These are phyloP conservation scores for Exserohilum rostratum DNA, from an alignment of 2,329 filamentous ascomycete genomes.

Conservation along the genomic window DNA sequence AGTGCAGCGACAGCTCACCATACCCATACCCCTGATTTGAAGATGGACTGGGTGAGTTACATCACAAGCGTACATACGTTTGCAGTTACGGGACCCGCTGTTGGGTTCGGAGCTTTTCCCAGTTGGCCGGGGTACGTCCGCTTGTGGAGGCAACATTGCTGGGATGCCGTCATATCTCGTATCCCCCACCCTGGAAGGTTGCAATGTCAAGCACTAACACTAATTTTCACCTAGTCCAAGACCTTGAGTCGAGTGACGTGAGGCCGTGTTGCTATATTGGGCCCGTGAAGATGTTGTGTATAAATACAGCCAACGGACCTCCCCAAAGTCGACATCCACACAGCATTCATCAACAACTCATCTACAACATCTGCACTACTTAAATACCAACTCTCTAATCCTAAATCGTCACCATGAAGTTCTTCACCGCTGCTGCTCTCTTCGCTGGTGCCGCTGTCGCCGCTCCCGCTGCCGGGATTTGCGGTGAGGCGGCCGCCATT, in stretches of 20 bases:
- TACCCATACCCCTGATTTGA: not conserved
- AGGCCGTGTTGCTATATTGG: not conserved
- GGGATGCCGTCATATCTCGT: not conserved
- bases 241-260: not conserved
- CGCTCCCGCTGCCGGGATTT: not conserved
- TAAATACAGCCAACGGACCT: not conserved
- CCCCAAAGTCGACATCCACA: not conserved
- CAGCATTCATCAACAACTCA: not conserved
- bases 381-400: not conserved
- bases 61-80: not conserved
- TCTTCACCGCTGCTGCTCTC: not conserved
- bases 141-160: not conserved
- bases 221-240: too few species aligned
- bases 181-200: not conserved
- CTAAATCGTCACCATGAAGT: not conserved
- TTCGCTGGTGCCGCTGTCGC: not conserved
- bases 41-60: not conserved
- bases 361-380: not conserved
- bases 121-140: not conserved
- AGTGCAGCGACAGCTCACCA: not conserved
- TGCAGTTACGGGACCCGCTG: not conserved
- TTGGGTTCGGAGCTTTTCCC: not conserved
- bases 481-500: not conserved
- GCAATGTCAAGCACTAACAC: not conserved
- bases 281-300: not conserved